Conservation (phyloP, 345 rosid species). For the Gynandropsis gynandra region DNA sequence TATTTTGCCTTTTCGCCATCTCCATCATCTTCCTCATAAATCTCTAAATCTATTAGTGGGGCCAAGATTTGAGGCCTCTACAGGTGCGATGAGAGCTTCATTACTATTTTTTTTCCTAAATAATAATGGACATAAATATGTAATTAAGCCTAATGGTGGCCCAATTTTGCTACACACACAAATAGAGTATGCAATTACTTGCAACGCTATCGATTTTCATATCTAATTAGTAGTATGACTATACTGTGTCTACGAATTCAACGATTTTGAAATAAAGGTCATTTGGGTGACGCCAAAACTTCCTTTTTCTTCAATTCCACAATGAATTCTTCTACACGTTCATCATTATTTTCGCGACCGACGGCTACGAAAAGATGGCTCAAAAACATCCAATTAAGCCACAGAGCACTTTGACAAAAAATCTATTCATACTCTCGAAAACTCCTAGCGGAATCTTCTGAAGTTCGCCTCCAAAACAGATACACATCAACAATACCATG, state of each 20-base stretch:
- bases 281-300: too few species aligned
- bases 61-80: slow-evolving; percentile 66
- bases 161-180: slow-evolving; percentile 39
- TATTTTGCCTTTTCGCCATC: not conserved
- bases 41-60: slow-evolving; percentile 64
- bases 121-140: too few species aligned
- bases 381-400: slow-evolving; percentile 67
- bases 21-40: slow-evolving; percentile 42
- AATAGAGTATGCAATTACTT: slow-evolving; percentile 23
- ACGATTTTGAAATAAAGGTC: slow-evolving; percentile 30
- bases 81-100: slow-evolving; percentile 84
- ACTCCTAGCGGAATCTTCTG: slow-evolving; percentile 47
- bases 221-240: slow-evolving; percentile 13
- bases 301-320: too few species aligned
- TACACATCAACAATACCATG: slow-evolving; percentile 40
- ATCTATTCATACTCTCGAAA: slow-evolving; percentile 65
- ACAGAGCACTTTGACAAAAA: slow-evolving; percentile 56
- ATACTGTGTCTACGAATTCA: slow-evolving; percentile 14
- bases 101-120: too few species aligned
- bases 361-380: slow-evolving; percentile 53
- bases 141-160: too few species aligned
- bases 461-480: slow-evolving; percentile 47
- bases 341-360: slow-evolving; percentile 17
- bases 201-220: slow-evolving; percentile 27
- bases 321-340: not conserved